A percentile compares a stretch with the other conserved stretches of the same genome.
Conservation (phyloP, 2,329 filamentous ascomycete genomes). For the Blumeria graminis region DNA sequence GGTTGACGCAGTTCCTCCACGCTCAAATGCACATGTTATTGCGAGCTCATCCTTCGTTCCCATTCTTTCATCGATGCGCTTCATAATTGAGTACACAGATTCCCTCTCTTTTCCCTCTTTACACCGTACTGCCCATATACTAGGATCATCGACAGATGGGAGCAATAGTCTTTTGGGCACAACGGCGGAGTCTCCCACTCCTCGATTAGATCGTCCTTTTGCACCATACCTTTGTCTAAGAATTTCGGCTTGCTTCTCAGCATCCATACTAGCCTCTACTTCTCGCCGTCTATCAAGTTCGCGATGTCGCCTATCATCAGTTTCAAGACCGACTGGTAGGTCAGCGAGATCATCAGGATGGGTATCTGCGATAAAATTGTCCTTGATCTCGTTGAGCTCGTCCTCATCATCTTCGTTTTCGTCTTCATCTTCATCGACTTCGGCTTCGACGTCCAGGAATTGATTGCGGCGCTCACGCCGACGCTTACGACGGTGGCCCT, state of each 20-base stretch:
- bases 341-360: constrained; percentile 79
- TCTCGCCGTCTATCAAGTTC: constrained; percentile 86
- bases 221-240: constrained; percentile 75
- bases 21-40: constrained; percentile 81
- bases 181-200: constrained; percentile 44
- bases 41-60: constrained; percentile 57
- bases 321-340: constrained; percentile 44
- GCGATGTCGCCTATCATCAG: constrained; percentile 78
- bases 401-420: constrained; percentile 75
- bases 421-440: constrained; percentile 85
- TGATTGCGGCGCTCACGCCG: constrained; percentile 49
- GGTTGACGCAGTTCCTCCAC: constrained; percentile 47
- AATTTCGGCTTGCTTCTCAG: constrained; percentile 75
- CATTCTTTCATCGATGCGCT: constrained; percentile 59
- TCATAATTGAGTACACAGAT: constrained; percentile 68
- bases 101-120: constrained; percentile 92
- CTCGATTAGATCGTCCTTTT: constrained; percentile 43
- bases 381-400: constrained; percentile 52
- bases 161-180: constrained; percentile 70
- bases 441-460: constrained; percentile 95
- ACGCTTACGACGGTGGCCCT: constrained; percentile 59
- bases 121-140: constrained; percentile 83
- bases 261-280: constrained; percentile 66
- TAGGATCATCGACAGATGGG: constrained; percentile 82
- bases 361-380: constrained; percentile 68